Evolutionary conservation across 2,329 filamentous ascomycete genomes (phyloP), one percentile per base, ranked within the genome.

Genomic region (Ophiocordyceps polyrhachis-furcata): DNA sequence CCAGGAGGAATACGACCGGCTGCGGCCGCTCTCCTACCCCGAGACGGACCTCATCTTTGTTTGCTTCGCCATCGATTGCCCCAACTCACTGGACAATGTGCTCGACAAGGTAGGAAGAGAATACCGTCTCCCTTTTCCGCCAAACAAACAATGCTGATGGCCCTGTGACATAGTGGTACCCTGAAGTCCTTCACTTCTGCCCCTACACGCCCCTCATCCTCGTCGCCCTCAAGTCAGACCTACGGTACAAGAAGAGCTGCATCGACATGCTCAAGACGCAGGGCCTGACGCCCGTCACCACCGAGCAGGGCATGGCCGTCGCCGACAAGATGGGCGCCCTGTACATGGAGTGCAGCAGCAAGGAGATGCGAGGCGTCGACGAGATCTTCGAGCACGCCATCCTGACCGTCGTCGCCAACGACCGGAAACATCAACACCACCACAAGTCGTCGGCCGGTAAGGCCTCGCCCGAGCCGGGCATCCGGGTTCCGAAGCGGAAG

Each of bases 251-350:
- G 72, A 82, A 85, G 64, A 89, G 87, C 44, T 96, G 91, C 66
- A 94, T 96, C 64, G 91, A 98, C 61, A 87, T 98, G 61, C 85
- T 98, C 65, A 95, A 93, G 68, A 94, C 89, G 15, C 91, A 98
- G 63, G 91, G 91, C 42, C 74, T 98, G 48, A 96, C 89, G 2
- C 91, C 91, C 5, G 89, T 98, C 43, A 95, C 88, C 1, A 78
- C 79, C 43, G 84, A 93, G 55, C 89, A 98, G 64, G 91, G 89
- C 50, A 75, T 82, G 58, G 74, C 77, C 9, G 88, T 98, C 23
- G 88, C 91, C 46, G 76, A 81, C 57, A 91, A 89, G 67, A 98
- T 98, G 91, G 79, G 80, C 50, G 91, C 91, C 13, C 74, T 80
- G 57, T 98, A 98, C 68, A 89, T 94, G 76, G 91, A 98, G 67